Evolutionary conservation across 345 rosid genomes (phyloP), one percentile per base, ranked within the genome.

Genomic region (Rubroshorea leprosula): DNA sequence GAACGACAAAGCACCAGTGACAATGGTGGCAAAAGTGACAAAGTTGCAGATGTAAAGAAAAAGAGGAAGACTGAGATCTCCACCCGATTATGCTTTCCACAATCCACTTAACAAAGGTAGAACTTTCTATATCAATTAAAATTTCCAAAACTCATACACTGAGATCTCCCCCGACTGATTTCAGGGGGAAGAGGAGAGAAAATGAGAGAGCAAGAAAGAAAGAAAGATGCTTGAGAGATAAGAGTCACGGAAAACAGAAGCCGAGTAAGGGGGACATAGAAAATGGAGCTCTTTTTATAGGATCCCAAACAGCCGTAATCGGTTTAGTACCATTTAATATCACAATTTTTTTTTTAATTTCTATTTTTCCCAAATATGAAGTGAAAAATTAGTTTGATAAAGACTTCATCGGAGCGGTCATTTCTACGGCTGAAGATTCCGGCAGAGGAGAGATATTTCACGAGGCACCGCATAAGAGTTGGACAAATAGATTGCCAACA

Each of bases 401-500:
- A 41, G 41, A 35, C 41, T 35, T 35, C 12, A 35, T 1, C 41
- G 41, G 41, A 35, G 41, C 41, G 41, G 41, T 35, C 3, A 6
- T 6, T 6, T 35, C 41, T 10, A 13, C 41, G 41, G 12, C 12
- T 35, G 11, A 4, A 35, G 11, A 35, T 35, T 35, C 41, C 41
- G 41, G 41, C 41, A 8, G n/a, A 35, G 11, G 41, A 6, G 48
- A 54, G 53, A 48, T 31, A 26, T 45, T 57, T 51, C 2, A 23
- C 81, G 35, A 46, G 62, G 49, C 72, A 80, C 83, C 80, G 76
- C 87, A 61, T 65, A 67, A 51, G 6, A 18, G n/a, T n/a, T 12
- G 66, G 66, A 64, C 39, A 14, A 4, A 45, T 48, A 38, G 6
- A 59, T 49, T 43, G 3, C 1, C 3, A 55, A 62, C 76, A 65